These are phyloP conservation scores for Fragaria iinumae DNA, from an alignment of 306 rosid species.

Conservation along the genomic window DNA sequence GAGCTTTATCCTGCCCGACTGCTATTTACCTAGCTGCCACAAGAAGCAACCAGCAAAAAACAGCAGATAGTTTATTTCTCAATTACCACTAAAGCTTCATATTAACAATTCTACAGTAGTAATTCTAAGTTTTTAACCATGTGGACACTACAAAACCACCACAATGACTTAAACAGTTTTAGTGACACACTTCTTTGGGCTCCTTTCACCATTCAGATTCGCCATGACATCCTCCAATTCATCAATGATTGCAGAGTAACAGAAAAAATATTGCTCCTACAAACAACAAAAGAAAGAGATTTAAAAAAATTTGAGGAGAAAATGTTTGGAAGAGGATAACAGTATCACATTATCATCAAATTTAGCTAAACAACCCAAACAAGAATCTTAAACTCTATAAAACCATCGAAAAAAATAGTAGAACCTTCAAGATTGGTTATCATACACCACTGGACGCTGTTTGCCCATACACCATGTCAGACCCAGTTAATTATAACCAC, in stretches of 20 bases:
- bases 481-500: background rate
- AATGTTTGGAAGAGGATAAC: background rate
- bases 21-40: background rate
- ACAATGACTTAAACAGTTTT: background rate
- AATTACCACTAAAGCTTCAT: background rate
- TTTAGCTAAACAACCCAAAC: background rate
- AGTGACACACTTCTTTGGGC: slow-evolving; percentile 35
- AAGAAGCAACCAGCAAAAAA: background rate
- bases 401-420: background rate
- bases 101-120: background rate
- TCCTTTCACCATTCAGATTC: slow-evolving; percentile 26
- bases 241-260: slow-evolving; percentile 57
- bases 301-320: background rate
- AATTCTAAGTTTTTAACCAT: background rate
- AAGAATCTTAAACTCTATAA: background rate
- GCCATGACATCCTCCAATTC: slow-evolving; percentile 74
- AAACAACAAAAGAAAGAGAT: background rate
- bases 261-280: slow-evolving; percentile 52
- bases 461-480: background rate
- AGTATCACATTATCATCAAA: background rate
- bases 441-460: background rate
- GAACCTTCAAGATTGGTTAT: background rate
- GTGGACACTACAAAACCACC: background rate
- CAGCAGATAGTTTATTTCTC: background rate
- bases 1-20: background rate